A percentile compares a stretch with the other conserved stretches of the same genome.
Evolutionary conservation across 345 rosid species (phyloP).

Genomic region (Aurinia saxatilis): DNA sequence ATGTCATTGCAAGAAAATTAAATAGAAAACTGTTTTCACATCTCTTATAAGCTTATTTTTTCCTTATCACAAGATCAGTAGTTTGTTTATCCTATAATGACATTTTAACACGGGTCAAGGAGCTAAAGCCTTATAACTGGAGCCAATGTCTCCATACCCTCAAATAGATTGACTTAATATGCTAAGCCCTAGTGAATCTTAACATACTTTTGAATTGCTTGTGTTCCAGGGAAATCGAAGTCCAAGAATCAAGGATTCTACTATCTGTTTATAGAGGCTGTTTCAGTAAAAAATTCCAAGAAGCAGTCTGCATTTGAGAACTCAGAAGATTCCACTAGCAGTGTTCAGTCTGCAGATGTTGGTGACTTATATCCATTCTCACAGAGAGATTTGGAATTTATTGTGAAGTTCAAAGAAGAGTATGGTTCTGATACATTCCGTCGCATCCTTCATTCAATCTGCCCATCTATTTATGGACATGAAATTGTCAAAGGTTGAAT

Average conservation of each 20-base stretch:
- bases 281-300: slow-evolving; percentile 75
- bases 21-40: neutral
- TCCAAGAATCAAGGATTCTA: slow-evolving; percentile 83
- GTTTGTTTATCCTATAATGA: neutral
- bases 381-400: slow-evolving; percentile 81
- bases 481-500: slow-evolving; percentile 89
- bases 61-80: neutral
- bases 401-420: slow-evolving; percentile 83
- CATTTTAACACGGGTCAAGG: neutral
- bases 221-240: slow-evolving; percentile 78
- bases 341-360: slow-evolving; percentile 44
- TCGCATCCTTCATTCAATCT: slow-evolving; percentile 73
- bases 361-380: slow-evolving; percentile 74
- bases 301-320: slow-evolving; percentile 55
- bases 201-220: neutral
- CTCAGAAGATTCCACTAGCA: slow-evolving; percentile 40
- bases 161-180: neutral
- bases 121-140: neutral
- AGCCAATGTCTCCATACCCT: slow-evolving; percentile 1
- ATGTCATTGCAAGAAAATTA: slow-evolving; percentile 4
- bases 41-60: neutral
- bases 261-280: slow-evolving; percentile 81
- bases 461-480: slow-evolving; percentile 97
- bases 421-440: slow-evolving; percentile 75
- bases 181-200: neutral